Evolutionary conservation across 2,329 filamentous ascomycete genomes (phyloP).

Genomic region (Phialemoniopsis sp.): DNA sequence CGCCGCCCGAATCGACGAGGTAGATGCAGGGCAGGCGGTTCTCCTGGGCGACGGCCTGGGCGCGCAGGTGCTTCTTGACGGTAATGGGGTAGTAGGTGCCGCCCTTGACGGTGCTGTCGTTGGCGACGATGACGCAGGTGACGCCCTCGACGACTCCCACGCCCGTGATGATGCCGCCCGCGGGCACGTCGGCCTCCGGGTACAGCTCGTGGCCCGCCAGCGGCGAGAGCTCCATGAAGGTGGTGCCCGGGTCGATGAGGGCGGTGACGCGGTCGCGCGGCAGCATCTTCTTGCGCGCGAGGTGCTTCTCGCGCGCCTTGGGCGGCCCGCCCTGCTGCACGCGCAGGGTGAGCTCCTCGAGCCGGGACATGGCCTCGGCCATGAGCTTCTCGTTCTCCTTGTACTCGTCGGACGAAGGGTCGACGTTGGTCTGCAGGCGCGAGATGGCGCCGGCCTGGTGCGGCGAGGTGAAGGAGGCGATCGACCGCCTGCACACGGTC

Average conservation of each 20-base stretch:
- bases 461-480: constrained; percentile 75
- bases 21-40: constrained; percentile 88
- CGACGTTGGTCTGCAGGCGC: constrained; percentile 69
- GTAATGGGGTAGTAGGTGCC: constrained; percentile 97
- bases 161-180: constrained; percentile 88
- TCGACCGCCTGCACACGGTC: constrained; percentile 27
- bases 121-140: constrained; percentile 88
- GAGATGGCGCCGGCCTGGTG: constrained; percentile 86
- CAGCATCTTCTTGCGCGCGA: constrained; percentile 88
- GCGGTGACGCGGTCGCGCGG: constrained; percentile 84
- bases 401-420: constrained; percentile 74
- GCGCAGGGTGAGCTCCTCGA: constrained; percentile 66
- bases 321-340: constrained; percentile 74
- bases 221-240: constrained; percentile 91
- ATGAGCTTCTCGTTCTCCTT: constrained; percentile 77
- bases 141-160: constrained; percentile 88
- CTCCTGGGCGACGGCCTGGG: constrained; percentile 85
- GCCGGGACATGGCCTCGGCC: constrained; percentile 63
- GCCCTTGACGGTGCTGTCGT: constrained; percentile 96
- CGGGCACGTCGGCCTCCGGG: constrained; percentile 79
- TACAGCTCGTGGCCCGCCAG: constrained; percentile 86
- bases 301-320: constrained; percentile 83
- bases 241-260: constrained; percentile 82
- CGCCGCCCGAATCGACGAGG: constrained; percentile 91
- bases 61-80: constrained; percentile 93